Evolutionary conservation across 1,139 yeast genomes (phyloP), one percentile per base, ranked within the genome.

Genomic region (Nakaseomyces nivariensis): DNA sequence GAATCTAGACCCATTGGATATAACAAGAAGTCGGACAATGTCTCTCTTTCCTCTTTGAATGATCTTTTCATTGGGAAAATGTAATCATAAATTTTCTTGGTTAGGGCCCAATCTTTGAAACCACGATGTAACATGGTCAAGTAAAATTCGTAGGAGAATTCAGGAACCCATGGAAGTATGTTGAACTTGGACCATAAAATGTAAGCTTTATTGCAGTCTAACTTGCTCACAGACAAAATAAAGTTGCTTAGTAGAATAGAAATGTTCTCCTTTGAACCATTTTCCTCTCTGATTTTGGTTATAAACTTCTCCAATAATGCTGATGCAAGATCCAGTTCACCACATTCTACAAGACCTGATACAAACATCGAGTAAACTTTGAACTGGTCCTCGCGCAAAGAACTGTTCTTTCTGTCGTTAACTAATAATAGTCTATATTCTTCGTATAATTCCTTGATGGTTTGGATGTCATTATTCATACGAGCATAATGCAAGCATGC

Each of bases 291-390:
- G 43, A 70, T 62, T 37, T 70, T 67, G 2, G 63, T 58, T 46
- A 70, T 55, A 4, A 69, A 54, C 49, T 61, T 63, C 50, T 82
- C 85, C 58, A 84, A 67, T 50, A 82, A 74, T 54, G 75, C 72
- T 0, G 82, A 73, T 1, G 88, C 82, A 37, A 73, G 58, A 4
- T 71, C 68, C 41, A 72, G 56, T 55, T 80, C 77, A 43, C 74
- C 74, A 45, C 77, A 76, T 51, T 69, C 67, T 7, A 79, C 71
- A 50, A 82, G 68, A 1, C 82, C 71, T 42, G 78, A 72, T 37
- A 82, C 70, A 53, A 81, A 63, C 43, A 71, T 64, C 1, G 78
- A 66, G 61, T 81, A 82, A 37, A 81, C 72, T 36, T 64, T 62
- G 57, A 71, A 76, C 56, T 78, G 81, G 50, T 68, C 59, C 17